These are phyloP conservation scores for Pisolithus marmoratus DNA, from an alignment of 768 basidiomycete genomes.

Conservation along the genomic window DNA sequence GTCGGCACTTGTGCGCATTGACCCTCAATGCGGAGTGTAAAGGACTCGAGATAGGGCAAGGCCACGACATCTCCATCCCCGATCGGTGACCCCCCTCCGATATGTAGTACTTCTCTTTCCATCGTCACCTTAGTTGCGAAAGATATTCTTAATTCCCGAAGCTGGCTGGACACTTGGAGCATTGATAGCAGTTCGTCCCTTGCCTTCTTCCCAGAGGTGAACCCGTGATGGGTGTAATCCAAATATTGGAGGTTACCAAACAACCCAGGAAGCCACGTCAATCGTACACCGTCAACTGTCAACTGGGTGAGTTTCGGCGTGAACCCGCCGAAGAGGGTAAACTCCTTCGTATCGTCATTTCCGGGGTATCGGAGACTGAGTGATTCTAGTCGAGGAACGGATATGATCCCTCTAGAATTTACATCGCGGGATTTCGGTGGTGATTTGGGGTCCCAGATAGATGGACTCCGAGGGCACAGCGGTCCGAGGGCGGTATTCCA, in stretches of 20 bases:
- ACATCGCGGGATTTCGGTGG: conserved; percentile 3
- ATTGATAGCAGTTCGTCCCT: conserved; percentile 54
- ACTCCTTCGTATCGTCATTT: conserved; percentile 69
- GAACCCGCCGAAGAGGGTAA: conserved; percentile 54
- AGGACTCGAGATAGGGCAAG: conserved; percentile 41
- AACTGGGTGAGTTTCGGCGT: conserved; percentile 52
- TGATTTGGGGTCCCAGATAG: conserved; percentile 19
- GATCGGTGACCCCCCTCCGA: conserved; percentile 16
- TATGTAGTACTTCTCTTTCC: conserved; percentile 12
- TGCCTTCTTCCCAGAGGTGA: conserved; percentile 51
- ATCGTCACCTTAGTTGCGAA: conserved; percentile 39
- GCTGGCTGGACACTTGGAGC: conserved; percentile 45
- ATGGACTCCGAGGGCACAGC: conserved; percentile 34
- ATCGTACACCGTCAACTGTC: conserved; percentile 58
- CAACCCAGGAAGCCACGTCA: conserved; percentile 57
- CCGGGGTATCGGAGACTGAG: conserved; percentile 52
- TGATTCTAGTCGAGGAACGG: conserved; percentile 45
- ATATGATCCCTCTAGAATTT: conserved; percentile 17
- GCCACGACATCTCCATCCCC: conserved; percentile 28
- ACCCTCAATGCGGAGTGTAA: conserved; percentile 48
- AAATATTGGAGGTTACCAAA: conserved; percentile 57
- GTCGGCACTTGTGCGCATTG: conserved; percentile 59
- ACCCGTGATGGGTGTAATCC: conserved; percentile 70
- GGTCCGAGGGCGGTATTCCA: conserved; percentile 62
- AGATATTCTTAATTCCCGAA: conserved; percentile 50